These are phyloP conservation scores for Syzygium syzygioides DNA, from an alignment of 441 rosid genomes.

Conservation along the genomic window DNA sequence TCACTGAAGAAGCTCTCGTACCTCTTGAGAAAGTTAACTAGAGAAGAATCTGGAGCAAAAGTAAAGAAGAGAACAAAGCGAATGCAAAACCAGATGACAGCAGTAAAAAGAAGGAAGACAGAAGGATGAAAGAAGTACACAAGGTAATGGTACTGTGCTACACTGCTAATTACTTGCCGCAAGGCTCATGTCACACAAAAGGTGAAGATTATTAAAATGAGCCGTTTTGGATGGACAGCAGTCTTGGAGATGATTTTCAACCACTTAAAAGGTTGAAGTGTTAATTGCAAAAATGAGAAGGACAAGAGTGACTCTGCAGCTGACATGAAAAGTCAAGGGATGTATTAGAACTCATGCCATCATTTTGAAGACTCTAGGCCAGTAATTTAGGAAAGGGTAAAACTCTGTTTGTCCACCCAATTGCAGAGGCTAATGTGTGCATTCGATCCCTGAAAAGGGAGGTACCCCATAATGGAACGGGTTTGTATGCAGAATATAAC, in stretches of 20 bases:
- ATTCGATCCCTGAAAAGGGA: neutral
- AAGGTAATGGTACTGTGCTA: rapidly evolving
- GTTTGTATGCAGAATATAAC: neutral
- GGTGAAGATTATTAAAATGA: neutral
- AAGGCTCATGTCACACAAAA: neutral
- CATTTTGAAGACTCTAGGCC: neutral
- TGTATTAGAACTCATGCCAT: neutral
- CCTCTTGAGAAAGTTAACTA: neutral
- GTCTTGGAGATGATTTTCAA: neutral
- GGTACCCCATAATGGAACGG: neutral
- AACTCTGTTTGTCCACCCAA: neutral
- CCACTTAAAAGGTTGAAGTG: neutral
- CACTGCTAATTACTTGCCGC: neutral
- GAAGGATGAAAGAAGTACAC: neutral
- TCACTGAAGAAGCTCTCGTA: neutral
- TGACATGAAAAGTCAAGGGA: neutral
- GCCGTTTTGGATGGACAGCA: neutral
- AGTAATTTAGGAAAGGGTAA: neutral
- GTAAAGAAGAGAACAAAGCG: neutral
- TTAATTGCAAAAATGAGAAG: neutral
- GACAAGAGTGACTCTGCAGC: neutral
- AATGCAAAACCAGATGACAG: neutral
- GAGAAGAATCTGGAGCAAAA: neutral
- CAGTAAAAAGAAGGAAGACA: neutral
- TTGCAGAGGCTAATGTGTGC: neutral